These are phyloP conservation scores for Pichia deserticola DNA, from an alignment of 805 yeast species.

Conservation along the genomic window DNA sequence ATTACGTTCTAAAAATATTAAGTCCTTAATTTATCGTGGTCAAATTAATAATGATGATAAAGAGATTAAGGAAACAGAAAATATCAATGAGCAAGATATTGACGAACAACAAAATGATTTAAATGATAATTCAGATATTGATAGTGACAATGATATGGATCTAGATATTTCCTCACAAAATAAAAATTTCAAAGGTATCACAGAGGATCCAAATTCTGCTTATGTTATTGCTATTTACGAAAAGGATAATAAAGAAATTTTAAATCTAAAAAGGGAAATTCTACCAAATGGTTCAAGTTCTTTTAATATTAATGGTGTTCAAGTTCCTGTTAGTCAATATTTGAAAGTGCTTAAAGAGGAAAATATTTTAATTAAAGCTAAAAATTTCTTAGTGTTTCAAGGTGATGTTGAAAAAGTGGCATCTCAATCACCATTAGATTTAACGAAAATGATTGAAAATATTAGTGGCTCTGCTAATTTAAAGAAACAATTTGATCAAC, in stretches of 20 bases:
- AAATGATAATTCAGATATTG: slow-evolving; percentile 11
- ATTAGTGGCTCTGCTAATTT: slow-evolving; percentile 75
- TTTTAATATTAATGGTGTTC: slow-evolving; percentile 55
- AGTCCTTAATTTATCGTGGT: slow-evolving; percentile 80
- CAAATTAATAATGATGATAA: slow-evolving; percentile 27
- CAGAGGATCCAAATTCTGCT: slow-evolving; percentile 40
- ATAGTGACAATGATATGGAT: slow-evolving; percentile 18
- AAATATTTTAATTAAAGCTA: slow-evolving; percentile 79
- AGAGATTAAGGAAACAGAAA: slow-evolving; percentile 19
- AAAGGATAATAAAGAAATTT: slow-evolving; percentile 47
- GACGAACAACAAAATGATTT: slow-evolving; percentile 1
- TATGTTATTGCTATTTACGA: slow-evolving; percentile 75
- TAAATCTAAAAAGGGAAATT: slow-evolving; percentile 59
- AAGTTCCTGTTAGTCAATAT: slow-evolving; percentile 60
- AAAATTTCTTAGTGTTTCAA: slow-evolving; percentile 89
- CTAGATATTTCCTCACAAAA: not conserved
- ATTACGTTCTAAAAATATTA: slow-evolving; percentile 63
- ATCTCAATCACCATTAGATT: slow-evolving; percentile 69
- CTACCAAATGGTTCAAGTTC: slow-evolving; percentile 53
- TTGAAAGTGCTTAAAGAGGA: slow-evolving; percentile 59
- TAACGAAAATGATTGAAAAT: slow-evolving; percentile 68
- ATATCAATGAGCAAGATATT: slow-evolving; percentile 16
- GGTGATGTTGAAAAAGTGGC: slow-evolving; percentile 96
- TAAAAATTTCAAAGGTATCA: not conserved
- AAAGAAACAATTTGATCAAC: slow-evolving; percentile 55